Percentiles rank a stretch among this genome's conserved stretches.
These are phyloP conservation scores for Pelargonium citronellum DNA, from an alignment of 441 rosid genomes.

Conservation along the genomic window DNA sequence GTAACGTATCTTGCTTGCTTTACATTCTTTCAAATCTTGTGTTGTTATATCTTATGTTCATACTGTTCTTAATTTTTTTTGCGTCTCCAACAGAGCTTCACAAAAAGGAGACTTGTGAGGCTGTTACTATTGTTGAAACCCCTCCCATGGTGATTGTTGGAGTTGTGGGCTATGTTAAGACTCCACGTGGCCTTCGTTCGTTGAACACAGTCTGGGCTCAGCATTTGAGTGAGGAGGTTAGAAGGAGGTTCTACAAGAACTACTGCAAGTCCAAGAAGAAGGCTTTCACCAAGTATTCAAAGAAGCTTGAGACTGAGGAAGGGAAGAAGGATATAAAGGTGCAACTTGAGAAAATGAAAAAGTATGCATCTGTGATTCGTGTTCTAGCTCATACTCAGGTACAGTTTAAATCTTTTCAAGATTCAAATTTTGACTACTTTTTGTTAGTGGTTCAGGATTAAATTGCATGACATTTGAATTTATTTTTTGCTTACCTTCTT, in stretches of 20 bases:
- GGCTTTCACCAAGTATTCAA: constrained; percentile 69
- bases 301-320: constrained; percentile 53
- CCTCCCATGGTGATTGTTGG: constrained; percentile 88
- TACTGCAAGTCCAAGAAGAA: constrained; percentile 89
- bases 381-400: constrained; percentile 91
- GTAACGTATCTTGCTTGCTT: not conserved
- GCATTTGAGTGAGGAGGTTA: constrained; percentile 83
- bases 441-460: not conserved
- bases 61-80: not conserved
- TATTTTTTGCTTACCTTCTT: not conserved
- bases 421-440: not conserved
- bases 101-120: constrained; percentile 92
- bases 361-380: constrained; percentile 63
- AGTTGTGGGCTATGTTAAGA: constrained; percentile 73
- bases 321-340: constrained; percentile 64
- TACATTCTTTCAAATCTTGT: not conserved
- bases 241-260: constrained; percentile 82
- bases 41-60: not conserved
- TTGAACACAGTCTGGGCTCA: constrained; percentile 91
- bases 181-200: constrained; percentile 73
- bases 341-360: constrained; percentile 84
- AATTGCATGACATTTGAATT: not conserved
- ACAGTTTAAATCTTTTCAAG: not conserved
- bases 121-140: constrained; percentile 75
- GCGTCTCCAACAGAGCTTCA: constrained; percentile 50